Conservation (phyloP, 1,284 basidiomycete species). For the Agaricales sp. region DNA sequence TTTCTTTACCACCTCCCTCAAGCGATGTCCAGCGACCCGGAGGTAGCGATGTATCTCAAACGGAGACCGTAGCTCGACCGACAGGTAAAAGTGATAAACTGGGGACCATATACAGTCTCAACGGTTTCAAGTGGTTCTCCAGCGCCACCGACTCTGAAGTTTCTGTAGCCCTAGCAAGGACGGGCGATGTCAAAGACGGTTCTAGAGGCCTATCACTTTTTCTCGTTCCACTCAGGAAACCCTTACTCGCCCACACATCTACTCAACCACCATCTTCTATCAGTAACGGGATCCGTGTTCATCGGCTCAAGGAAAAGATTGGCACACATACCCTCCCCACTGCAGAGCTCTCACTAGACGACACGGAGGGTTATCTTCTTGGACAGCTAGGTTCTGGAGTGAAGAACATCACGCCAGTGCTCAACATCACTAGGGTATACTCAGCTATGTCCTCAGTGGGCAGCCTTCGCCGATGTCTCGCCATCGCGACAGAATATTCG, state of each 20-base stretch:
- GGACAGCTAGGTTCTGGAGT: conserved; percentile 57
- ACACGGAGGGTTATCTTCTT: conserved; percentile 55
- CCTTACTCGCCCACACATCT: conserved; percentile 30
- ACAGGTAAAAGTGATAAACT: conserved; percentile 24
- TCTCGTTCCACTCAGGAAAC: conserved; percentile 51
- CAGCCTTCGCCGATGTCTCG: conserved; percentile 49
- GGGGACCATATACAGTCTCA: conserved; percentile 43
- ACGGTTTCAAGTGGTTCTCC: conserved; percentile 81
- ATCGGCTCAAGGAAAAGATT: conserved; percentile 73
- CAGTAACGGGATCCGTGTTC: conserved; percentile 63
- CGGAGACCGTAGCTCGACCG: conserved; percentile 53
- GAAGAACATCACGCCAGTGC: conserved; percentile 56
- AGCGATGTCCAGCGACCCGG: conserved; percentile 44
- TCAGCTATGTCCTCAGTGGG: conserved; percentile 52
- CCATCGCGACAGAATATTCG: conserved; percentile 55
- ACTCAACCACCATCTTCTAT: conserved; percentile 31
- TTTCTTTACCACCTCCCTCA: conserved; percentile 3
- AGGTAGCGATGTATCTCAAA: conserved; percentile 68
- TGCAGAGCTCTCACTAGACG: conserved; percentile 61
- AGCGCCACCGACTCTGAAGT: conserved; percentile 72
- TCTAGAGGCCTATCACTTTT: conserved; percentile 64
- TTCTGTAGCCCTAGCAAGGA: conserved; percentile 63
- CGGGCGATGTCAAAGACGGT: conserved; percentile 38
- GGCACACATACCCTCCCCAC: conserved; percentile 73
- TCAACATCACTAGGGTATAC: conserved; percentile 71